phyloP scores from a whole-genome alignment of 345 rosid genomes.

The Pistacia atlantica region DNA sequence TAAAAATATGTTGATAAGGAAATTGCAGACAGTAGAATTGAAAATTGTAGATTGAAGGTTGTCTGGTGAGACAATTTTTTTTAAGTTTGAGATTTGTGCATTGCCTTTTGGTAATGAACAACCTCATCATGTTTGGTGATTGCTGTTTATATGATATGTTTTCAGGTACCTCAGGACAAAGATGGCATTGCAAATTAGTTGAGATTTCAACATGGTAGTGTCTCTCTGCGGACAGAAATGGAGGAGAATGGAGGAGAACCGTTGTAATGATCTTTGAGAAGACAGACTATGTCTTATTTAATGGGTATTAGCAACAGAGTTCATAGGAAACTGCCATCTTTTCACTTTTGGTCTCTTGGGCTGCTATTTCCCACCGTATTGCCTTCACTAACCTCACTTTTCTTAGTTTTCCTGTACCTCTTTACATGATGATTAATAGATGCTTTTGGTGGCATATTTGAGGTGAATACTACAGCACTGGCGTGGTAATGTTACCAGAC shows the following conservation, averaged over 20 bases:
- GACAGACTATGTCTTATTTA: neutral
- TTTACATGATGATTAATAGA: too few species aligned
- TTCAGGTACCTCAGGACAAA: neutral
- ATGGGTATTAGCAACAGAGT: neutral
- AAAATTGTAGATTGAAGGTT: neutral
- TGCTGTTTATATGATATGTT: constrained; percentile 8
- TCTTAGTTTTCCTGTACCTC: too few species aligned
- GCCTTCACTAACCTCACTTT: neutral
- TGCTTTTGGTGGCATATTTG: too few species aligned
- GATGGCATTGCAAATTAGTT: neutral
- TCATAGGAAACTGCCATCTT: neutral
- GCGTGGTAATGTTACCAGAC: too few species aligned
- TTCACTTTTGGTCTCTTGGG: neutral
- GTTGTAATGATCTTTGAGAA: neutral
- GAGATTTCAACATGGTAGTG: neutral
- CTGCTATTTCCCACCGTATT: neutral
- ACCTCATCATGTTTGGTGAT: neutral
- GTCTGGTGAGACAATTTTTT: neutral
- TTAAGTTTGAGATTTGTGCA: neutral
- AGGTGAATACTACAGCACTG: too few species aligned
- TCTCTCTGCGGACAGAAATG: neutral
- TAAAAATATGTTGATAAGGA: neutral
- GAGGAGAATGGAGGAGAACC: neutral
- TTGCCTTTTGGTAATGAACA: neutral
- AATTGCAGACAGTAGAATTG: neutral